phyloP scores from a whole-genome alignment of 768 basidiomycete genomes.

The Russula brevipes region DNA sequence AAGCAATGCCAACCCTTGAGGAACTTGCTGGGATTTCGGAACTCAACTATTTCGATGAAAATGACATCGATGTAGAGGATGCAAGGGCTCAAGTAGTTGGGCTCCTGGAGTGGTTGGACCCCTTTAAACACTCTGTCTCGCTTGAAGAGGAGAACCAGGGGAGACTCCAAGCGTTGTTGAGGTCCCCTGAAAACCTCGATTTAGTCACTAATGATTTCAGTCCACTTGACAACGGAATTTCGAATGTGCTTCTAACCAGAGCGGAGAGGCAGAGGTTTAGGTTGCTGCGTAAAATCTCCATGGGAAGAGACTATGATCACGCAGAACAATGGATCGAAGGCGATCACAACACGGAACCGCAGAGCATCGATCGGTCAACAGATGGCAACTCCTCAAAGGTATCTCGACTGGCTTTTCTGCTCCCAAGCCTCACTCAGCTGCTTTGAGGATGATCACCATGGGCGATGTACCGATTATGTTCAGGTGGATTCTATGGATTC shows the following conservation, averaged over 20 bases:
- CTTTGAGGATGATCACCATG: background rate
- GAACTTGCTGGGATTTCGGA: slow-evolving; percentile 17
- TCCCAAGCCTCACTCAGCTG: background rate
- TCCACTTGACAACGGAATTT: background rate
- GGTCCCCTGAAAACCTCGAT: background rate
- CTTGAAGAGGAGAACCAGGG: slow-evolving; percentile 6
- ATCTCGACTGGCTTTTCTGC: background rate
- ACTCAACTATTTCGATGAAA: background rate
- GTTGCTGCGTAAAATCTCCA: background rate
- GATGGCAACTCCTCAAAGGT: background rate
- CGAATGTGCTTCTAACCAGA: slow-evolving; percentile 14
- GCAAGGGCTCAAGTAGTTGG: background rate
- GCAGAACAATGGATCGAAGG: background rate
- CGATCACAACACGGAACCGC: background rate
- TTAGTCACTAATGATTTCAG: background rate
- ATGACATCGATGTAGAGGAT: background rate
- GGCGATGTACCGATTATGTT: background rate
- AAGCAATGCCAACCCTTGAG: slow-evolving; percentile 11
- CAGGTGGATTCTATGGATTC: background rate
- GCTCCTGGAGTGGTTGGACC: background rate
- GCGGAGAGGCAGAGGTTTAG: slow-evolving; percentile 8
- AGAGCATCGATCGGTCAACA: background rate
- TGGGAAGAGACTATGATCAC: background rate
- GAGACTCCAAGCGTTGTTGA: background rate
- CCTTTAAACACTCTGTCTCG: background rate